Evolutionary conservation across 371 early-diverging fungal genomes (phyloP).

Genomic region (Nosema muscidifuracis): DNA sequence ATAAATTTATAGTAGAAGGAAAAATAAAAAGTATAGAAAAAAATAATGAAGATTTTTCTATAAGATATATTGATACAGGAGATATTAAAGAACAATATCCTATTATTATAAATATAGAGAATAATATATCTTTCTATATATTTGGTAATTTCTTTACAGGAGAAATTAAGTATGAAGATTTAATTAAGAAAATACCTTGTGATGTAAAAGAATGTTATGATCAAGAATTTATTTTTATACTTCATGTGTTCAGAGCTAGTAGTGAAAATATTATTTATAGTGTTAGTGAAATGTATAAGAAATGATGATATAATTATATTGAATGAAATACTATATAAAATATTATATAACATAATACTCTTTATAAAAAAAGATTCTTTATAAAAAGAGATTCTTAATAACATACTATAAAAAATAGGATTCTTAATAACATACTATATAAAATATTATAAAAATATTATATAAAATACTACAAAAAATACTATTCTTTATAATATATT

Average conservation of each 20-base stretch:
- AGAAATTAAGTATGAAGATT: neutral
- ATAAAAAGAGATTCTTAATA: too few relatives aligned
- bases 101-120: conserved; percentile 3
- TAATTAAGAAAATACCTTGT: neutral
- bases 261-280: conserved; percentile 41
- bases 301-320: too few relatives aligned
- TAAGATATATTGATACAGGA: conserved; percentile 23
- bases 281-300: conserved; percentile 32
- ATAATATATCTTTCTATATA: conserved; percentile 11
- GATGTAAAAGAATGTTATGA: conserved; percentile 18
- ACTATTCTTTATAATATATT: too few relatives aligned
- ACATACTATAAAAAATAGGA: too few relatives aligned
- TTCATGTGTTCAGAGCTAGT: conserved; percentile 47
- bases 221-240: too few relatives aligned
- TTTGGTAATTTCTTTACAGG: conserved; percentile 16
- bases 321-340: too few relatives aligned
- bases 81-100: conserved; percentile 8
- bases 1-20: conserved; percentile 24
- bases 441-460: too few relatives aligned
- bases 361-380: too few relatives aligned
- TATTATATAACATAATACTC: too few relatives aligned
- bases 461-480: too few relatives aligned
- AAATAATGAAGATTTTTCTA: neutral
- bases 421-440: too few relatives aligned
- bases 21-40: conserved; percentile 2